These are phyloP conservation scores for Hypoxylon sp. DNA, from an alignment of 2,329 filamentous ascomycete species.

Conservation along the genomic window DNA sequence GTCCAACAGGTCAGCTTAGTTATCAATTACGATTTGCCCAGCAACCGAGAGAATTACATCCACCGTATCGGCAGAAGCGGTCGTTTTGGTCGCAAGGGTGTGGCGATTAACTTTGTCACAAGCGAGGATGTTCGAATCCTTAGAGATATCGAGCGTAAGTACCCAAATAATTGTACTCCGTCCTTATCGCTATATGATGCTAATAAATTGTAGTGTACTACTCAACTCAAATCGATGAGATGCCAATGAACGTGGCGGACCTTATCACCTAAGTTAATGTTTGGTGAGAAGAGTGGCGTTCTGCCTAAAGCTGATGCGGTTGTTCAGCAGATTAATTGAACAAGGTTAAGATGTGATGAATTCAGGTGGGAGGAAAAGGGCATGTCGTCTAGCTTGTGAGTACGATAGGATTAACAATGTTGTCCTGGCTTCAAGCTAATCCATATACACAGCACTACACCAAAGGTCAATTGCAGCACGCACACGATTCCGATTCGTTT, in stretches of 20 bases:
- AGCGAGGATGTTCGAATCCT: constrained; percentile 98
- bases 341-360: constrained; percentile 14
- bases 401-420: neutral
- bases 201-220: constrained; percentile 78
- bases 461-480: constrained; percentile 17
- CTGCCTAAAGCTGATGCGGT: constrained; percentile 23
- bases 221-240: constrained; percentile 97
- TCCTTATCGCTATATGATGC: neutral
- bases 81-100: constrained; percentile 96
- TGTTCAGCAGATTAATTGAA: constrained; percentile 13
- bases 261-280: constrained; percentile 63
- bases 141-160: constrained; percentile 92
- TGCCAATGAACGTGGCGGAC: constrained; percentile 93
- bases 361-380: constrained; percentile 53
- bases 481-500: constrained; percentile 13
- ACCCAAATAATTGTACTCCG: neutral
- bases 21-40: constrained; percentile 98
- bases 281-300: neutral
- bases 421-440: constrained; percentile 20
- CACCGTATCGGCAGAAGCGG: constrained; percentile 97
- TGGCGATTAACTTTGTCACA: constrained; percentile 99
- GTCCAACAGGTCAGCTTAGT: constrained; percentile 98
- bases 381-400: constrained; percentile 52
- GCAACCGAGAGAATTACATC: constrained; percentile 99
- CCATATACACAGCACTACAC: constrained; percentile 30